phyloP scores from a whole-genome alignment of 2,329 filamentous ascomycete species.

The Cladophialophora psammophila region DNA sequence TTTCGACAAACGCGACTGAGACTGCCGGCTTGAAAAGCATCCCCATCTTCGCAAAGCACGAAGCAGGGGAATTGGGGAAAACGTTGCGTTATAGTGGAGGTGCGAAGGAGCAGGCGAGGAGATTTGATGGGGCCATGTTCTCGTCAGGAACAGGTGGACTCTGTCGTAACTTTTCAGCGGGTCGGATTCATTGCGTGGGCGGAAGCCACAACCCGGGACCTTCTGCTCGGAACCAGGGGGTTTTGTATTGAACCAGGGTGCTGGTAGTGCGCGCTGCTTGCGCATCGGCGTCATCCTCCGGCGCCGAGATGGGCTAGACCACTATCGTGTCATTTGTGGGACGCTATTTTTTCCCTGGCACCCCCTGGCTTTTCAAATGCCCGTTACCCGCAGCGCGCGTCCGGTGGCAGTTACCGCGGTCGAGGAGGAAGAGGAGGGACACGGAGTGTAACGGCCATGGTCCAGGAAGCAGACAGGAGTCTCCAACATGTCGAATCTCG shows the following conservation, averaged over 20 bases:
- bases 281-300: slow-evolving; percentile 27
- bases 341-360: slow-evolving; percentile 2
- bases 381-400: background rate
- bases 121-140: slow-evolving; percentile 36
- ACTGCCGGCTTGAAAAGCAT: slow-evolving; percentile 27
- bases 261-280: slow-evolving; percentile 18
- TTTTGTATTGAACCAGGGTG: slow-evolving; percentile 21
- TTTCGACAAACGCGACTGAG: slow-evolving; percentile 36
- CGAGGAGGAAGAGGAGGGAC: background rate
- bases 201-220: slow-evolving; percentile 36
- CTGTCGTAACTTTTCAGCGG: slow-evolving; percentile 23
- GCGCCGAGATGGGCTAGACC: slow-evolving; percentile 28
- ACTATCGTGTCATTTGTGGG: background rate
- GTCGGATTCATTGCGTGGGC: slow-evolving; percentile 27
- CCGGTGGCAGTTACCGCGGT: background rate
- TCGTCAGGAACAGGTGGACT: slow-evolving; percentile 34
- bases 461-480: background rate
- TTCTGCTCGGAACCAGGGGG: slow-evolving; percentile 32
- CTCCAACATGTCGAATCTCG: background rate
- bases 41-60: slow-evolving; percentile 31
- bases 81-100: slow-evolving; percentile 30
- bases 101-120: slow-evolving; percentile 37
- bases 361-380: background rate
- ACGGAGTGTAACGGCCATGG: background rate
- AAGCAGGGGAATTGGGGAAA: slow-evolving; percentile 29